Base-by-base conservation (phyloP, 345 rosid species). In the Chamaenerion angustifolium region DNA sequence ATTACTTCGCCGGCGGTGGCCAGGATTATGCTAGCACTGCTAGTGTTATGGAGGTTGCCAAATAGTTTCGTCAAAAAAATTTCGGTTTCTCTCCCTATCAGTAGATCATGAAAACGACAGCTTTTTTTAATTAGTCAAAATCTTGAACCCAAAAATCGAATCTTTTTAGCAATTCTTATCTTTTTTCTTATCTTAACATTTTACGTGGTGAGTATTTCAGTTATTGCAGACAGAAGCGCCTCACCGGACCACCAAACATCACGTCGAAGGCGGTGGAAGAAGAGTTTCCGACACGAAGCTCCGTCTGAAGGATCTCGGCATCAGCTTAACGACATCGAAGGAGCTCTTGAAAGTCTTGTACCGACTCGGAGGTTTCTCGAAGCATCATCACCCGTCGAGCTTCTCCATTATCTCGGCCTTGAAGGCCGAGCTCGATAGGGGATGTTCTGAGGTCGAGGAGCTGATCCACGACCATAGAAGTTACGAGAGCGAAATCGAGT, bases 321-420 rank as follows among this genome's bases (percentile, higher is more conserved):
- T 79, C 50, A 71, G 95, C 13, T 56, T 92, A 53, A 69, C 55
- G 13, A 76, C 93, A 15, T 83, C 95, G 1, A 86, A 78, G 65
- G 98, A 90, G 45, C 85, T 86, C 27, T 52, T 80, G 14, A 83
- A 86, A 61, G 85, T 87, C 37, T 45, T 90, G 68, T 78, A 64
- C 47, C 86, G 72, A 3, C 51, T 90, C 3, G 75, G 80, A 19
- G 76, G 79, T 35, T 64, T 73, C 37, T 77, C 72, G 11, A 85
- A 83, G 51, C 76, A 71, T 31, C 37, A 31, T 27, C 76, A 74
- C 54, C 51, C 76, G 35, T 71, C 89, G 14, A 64, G 65, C 45
- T 17, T 64, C 12, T 75, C 94, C 10, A 65, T 90, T 2, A 65
- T 81, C 51, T 78, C 87, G 1, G 98, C 95, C 25, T 53, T 90